phyloP scores from a whole-genome alignment of 768 basidiomycete species.

The Mycena amicta region DNA sequence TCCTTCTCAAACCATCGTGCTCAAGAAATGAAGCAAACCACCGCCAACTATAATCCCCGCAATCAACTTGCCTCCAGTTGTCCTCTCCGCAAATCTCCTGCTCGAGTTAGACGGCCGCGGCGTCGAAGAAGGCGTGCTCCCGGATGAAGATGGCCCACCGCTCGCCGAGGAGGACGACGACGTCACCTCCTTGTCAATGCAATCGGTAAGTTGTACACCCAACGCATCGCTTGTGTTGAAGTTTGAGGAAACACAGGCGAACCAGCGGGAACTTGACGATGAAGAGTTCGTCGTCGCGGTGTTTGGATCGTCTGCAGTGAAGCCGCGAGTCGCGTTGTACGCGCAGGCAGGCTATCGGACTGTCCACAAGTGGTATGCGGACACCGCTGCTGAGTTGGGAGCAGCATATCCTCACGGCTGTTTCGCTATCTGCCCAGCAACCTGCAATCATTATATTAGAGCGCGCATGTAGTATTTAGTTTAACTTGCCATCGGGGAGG shows the following conservation, averaged over 20 bases:
- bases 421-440: neutral
- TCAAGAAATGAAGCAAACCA: neutral
- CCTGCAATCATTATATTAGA: neutral
- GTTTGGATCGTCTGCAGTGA: neutral
- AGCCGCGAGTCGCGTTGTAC: neutral
- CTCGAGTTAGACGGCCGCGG: neutral
- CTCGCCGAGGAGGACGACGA: neutral
- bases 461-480: too few relatives aligned
- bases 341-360: neutral
- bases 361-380: neutral
- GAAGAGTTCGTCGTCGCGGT: neutral
- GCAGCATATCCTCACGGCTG: neutral
- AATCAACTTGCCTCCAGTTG: neutral
- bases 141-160: neutral
- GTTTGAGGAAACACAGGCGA: neutral
- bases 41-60: neutral
- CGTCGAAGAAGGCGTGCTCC: too few relatives aligned
- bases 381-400: neutral
- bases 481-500: neutral
- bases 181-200: neutral
- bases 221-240: neutral
- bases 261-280: neutral
- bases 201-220: neutral
- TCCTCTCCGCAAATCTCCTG: neutral
- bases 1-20: neutral